These are phyloP conservation scores for Paecilomyces sp. DNA, from an alignment of 2,329 filamentous ascomycete species.

Conservation along the genomic window DNA sequence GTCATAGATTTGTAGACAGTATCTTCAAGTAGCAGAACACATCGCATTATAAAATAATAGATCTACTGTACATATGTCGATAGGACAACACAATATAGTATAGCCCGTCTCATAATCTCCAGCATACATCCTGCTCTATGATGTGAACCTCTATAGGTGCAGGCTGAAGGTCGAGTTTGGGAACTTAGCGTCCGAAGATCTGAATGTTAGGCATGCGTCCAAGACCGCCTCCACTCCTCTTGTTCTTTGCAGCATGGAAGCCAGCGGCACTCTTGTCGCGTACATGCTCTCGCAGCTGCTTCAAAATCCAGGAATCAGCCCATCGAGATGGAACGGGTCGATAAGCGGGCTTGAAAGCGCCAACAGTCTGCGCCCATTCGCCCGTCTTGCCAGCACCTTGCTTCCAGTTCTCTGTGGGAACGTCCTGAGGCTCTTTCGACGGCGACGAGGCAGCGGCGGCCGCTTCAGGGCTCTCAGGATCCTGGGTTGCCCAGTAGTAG, in stretches of 20 bases:
- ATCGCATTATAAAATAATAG: neutral
- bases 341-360: constrained; percentile 90
- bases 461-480: constrained; percentile 50
- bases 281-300: constrained; percentile 73
- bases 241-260: constrained; percentile 31
- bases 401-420: constrained; percentile 42
- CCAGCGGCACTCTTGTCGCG: constrained; percentile 55
- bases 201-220: constrained; percentile 44
- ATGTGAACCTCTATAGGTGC: neutral
- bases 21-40: too few species aligned
- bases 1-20: too few species aligned
- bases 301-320: constrained; percentile 73
- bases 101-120: neutral
- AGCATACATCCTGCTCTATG: neutral
- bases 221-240: constrained; percentile 32
- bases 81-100: neutral
- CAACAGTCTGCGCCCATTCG: constrained; percentile 95
- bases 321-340: constrained; percentile 81
- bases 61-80: constrained; percentile 7
- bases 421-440: constrained; percentile 24
- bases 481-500: constrained; percentile 98
- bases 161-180: constrained; percentile 14
- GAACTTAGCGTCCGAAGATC: constrained; percentile 19
- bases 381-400: constrained; percentile 52
- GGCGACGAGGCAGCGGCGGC: constrained; percentile 22